Evolutionary conservation across 208 protist species (phyloP).

Genomic region (Angomonas deanei): DNA sequence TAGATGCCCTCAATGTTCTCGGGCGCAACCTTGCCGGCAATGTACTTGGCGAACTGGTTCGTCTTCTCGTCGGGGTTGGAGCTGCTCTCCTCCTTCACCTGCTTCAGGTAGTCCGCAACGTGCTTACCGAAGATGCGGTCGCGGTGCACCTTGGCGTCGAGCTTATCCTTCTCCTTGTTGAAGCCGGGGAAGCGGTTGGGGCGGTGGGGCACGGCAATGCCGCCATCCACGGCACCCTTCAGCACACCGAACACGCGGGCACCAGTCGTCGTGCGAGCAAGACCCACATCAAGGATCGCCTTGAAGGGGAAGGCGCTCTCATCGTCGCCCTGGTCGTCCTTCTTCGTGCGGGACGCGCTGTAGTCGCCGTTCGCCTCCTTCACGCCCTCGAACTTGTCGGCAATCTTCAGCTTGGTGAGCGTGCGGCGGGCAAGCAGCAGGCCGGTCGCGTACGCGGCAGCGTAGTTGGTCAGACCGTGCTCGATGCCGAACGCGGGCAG

Average conservation of each 20-base stretch:
- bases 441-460: conserved; percentile 96
- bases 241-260: conserved; percentile 91
- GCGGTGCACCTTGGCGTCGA: conserved; percentile 91
- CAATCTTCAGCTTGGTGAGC: conserved; percentile 94
- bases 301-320: conserved; percentile 77
- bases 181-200: conserved; percentile 96
- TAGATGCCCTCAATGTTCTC: conserved; percentile 95
- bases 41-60: conserved; percentile 95
- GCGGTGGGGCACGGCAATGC: conserved; percentile 96
- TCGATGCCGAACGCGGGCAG: conserved; percentile 95
- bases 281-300: conserved; percentile 9
- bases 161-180: conserved; percentile 81
- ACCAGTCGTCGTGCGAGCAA: conserved; percentile 94
- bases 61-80: conserved; percentile 86
- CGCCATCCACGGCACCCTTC: conserved; percentile 97
- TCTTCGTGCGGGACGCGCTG: conserved; percentile 68
- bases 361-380: conserved; percentile 87
- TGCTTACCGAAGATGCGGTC: conserved; percentile 97
- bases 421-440: conserved; percentile 96
- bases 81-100: conserved; percentile 92
- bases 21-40: conserved; percentile 85
- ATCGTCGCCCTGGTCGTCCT: conserved; percentile 80
- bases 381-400: conserved; percentile 91
- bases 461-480: conserved; percentile 98
- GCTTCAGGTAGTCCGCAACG: conserved; percentile 97